phyloP scores from a whole-genome alignment of 768 basidiomycete species.

The Coprinopsis marcescibilis region DNA sequence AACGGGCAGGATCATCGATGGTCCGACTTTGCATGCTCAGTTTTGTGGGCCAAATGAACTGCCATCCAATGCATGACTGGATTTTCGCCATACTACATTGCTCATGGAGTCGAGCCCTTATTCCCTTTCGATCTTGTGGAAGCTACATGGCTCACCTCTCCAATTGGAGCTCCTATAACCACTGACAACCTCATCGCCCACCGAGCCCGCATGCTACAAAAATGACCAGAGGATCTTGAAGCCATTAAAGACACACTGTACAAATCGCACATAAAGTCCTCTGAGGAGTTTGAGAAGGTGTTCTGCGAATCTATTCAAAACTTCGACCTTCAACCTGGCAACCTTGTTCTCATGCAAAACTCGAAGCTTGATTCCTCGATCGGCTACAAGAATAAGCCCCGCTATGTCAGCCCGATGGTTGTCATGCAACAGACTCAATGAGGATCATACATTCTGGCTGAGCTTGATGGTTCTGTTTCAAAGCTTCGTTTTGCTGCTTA shows the following conservation, averaged over 20 bases:
- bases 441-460: conserved; percentile 18
- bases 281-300: background rate
- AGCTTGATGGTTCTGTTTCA: conserved; percentile 25
- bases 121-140: conserved; percentile 17
- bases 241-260: conserved; percentile 4
- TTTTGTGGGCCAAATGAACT: background rate
- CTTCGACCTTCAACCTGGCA: background rate
- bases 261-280: conserved; percentile 3
- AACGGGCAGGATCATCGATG: conserved; percentile 26
- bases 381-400: conserved; percentile 15
- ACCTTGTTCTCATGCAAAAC: conserved; percentile 1
- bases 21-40: conserved; percentile 10
- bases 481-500: background rate
- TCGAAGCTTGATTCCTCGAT: conserved; percentile 20
- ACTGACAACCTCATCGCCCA: conserved; percentile 11
- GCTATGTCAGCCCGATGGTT: conserved; percentile 22
- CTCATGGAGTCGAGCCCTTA: conserved; percentile 2
- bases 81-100: background rate
- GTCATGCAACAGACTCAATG: conserved; percentile 15
- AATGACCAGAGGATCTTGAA: conserved; percentile 11
- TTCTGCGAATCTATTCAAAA: background rate
- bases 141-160: conserved; percentile 12
- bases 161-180: background rate
- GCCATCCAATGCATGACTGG: background rate
- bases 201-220: conserved; percentile 13